Base-by-base conservation (phyloP, 805 yeast genomes). In the Lachancea sp. region DNA sequence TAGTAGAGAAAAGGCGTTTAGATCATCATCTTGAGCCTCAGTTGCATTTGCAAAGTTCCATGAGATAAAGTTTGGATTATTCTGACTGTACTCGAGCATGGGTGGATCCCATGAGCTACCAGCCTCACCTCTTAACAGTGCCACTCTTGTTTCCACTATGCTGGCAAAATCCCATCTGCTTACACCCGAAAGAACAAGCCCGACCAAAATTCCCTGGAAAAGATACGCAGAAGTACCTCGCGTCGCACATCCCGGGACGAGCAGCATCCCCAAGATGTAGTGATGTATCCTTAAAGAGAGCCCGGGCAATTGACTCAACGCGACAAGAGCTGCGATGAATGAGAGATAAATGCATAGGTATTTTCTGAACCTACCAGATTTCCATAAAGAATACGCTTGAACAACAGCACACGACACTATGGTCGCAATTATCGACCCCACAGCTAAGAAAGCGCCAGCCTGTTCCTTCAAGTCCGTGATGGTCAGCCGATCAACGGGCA, bases 131-230 rank as follows among this genome's bases (percentile, higher is more conserved):
- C 97, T 70, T 45, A 79, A 61, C 36, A 90, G 62, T 2, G 85
- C 73, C 3, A 72, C 66, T 20, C 75, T 75, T 0, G 96, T 86
- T 58, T 91, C 96, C 1, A 85, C 79, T 46, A 91, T 79, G 12
- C 96, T 81, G 2, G 95, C 97, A 56, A 85, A 81, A 45, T 93
- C 97, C 99, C 99, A 91, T 45, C 95, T 70, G 0, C 95, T 78
- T 1, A 87, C 79, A 0, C 99, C 99, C 18, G 90, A 83, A 5
- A 89, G 70, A 41, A 85, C 73, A 37, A 91, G 68, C 0, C 97
- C 99, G 0, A 87, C 60, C 19, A 91, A 67, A 1, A 91, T 75
- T 2, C 97, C 98, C 60, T 90, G 96, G 58, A 86, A 83, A 8
- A 83, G 55, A 52, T 84, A 70, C 0, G 90, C 89, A 0, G 85